These are phyloP conservation scores for Podospora bellae-mahoneyi DNA, from an alignment of 495 filamentous ascomycete genomes.

Conservation along the genomic window DNA sequence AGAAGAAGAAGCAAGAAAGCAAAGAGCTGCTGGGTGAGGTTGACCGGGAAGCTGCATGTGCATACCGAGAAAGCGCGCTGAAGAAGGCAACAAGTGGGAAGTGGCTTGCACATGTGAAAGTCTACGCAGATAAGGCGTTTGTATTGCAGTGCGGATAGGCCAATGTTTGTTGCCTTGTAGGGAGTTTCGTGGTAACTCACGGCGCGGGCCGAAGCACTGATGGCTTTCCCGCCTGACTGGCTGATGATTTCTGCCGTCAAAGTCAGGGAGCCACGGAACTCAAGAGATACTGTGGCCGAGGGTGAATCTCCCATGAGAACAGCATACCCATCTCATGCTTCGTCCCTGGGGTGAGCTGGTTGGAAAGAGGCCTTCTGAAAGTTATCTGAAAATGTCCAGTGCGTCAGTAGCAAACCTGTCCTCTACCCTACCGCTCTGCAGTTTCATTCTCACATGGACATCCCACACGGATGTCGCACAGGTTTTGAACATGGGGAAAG, in stretches of 20 bases:
- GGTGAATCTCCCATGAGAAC: too few relatives aligned
- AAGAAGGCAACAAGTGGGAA: not conserved
- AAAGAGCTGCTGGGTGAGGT: not conserved
- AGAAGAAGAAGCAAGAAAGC: not conserved
- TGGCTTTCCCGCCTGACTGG: not conserved
- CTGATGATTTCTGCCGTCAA: not conserved
- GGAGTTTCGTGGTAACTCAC: not conserved
- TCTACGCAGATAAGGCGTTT: not conserved
- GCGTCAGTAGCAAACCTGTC: not conserved
- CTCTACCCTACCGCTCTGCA: not conserved
- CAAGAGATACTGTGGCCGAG: too few relatives aligned
- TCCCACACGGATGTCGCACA: not conserved
- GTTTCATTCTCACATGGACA: not conserved
- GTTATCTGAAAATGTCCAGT: not conserved
- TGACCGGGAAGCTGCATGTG: not conserved
- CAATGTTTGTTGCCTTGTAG: not conserved
- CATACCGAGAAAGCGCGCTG: not conserved
- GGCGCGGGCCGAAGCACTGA: not conserved
- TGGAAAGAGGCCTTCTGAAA: too few relatives aligned
- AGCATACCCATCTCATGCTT: too few relatives aligned
- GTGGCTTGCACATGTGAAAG: not conserved
- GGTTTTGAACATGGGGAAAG: not conserved
- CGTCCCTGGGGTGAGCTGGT: too few relatives aligned
- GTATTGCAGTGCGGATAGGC: not conserved
- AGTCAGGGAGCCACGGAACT: too few relatives aligned